Percentiles rank a stretch among this genome's conserved stretches.
These are phyloP conservation scores for Paxillus ammoniavirescens DNA, from an alignment of 768 basidiomycete genomes.

Conservation along the genomic window DNA sequence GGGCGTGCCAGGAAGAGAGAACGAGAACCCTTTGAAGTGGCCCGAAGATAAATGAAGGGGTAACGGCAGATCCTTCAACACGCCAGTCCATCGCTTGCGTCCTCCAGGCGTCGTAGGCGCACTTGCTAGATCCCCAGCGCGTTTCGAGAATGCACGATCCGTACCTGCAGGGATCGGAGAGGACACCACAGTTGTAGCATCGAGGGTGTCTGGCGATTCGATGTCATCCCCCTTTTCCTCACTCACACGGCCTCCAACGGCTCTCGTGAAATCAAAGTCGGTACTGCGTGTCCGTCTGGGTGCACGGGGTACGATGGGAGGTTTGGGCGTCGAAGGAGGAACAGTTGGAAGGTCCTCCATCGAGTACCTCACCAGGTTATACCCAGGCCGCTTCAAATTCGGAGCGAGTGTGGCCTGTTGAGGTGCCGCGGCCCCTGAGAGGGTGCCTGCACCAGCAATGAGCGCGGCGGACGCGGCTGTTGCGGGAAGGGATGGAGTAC, in stretches of 20 bases:
- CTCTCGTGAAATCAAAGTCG: constrained; percentile 8
- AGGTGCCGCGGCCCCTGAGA: constrained; percentile 63
- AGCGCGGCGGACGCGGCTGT: constrained; percentile 48
- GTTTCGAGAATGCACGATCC: neutral
- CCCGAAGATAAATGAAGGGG: constrained; percentile 11
- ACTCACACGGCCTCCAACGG: neutral
- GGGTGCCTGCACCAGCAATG: constrained; percentile 65
- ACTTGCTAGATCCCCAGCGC: neutral
- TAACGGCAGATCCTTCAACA: constrained; percentile 40
- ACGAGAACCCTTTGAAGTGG: constrained; percentile 14
- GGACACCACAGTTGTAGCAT: constrained; percentile 13
- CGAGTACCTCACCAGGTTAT: constrained; percentile 57
- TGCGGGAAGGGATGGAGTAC: constrained; percentile 18
- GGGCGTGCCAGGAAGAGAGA: constrained; percentile 11
- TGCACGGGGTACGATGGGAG: neutral
- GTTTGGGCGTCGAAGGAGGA: constrained; percentile 1
- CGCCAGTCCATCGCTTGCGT: constrained; percentile 34
- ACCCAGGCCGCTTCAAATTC: constrained; percentile 61
- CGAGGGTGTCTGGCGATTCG: constrained; percentile 17
- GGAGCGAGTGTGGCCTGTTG: constrained; percentile 47
- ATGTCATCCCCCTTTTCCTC: constrained; percentile 9
- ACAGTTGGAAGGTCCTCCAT: constrained; percentile 10
- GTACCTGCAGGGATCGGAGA: constrained; percentile 7
- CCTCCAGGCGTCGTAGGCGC: constrained; percentile 6
- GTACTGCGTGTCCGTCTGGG: constrained; percentile 10